Evolutionary conservation across 345 rosid species (phyloP).

Genomic region (Nasturtium officinale): DNA sequence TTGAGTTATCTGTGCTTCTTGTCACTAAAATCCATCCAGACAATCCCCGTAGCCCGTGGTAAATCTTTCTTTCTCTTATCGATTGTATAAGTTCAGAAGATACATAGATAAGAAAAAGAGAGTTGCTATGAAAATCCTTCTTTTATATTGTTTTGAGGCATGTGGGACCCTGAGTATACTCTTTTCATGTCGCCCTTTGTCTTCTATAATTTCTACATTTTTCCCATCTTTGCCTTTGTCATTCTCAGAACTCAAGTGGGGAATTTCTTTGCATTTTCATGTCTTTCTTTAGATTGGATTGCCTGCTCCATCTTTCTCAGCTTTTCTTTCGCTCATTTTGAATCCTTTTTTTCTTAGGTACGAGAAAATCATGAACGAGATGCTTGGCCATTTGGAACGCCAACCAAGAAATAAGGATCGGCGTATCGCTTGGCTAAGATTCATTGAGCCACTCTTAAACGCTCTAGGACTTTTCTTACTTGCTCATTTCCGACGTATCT

Average conservation of each 20-base stretch:
- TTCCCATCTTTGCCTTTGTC: too few species aligned
- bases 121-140: background rate
- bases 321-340: constrained; percentile 14
- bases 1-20: constrained; percentile 80
- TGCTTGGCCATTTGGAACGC: constrained; percentile 86
- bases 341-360: constrained; percentile 47
- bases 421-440: constrained; percentile 67
- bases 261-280: background rate
- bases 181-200: background rate
- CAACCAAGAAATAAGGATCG: constrained; percentile 77
- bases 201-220: too few species aligned
- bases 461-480: constrained; percentile 67
- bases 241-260: background rate
- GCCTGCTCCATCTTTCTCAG: background rate
- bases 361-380: constrained; percentile 74
- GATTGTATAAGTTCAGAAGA: background rate
- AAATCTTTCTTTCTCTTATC: constrained; percentile 26
- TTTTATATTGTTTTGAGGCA: background rate
- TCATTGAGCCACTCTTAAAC: constrained; percentile 65
- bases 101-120: background rate
- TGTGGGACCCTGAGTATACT: background rate
- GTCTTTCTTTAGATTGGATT: background rate
- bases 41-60: constrained; percentile 86
- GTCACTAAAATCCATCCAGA: constrained; percentile 53
- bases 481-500: constrained; percentile 75